phyloP scores from a whole-genome alignment of 1,139 yeast species.

The Waltiozyma sp. region DNA sequence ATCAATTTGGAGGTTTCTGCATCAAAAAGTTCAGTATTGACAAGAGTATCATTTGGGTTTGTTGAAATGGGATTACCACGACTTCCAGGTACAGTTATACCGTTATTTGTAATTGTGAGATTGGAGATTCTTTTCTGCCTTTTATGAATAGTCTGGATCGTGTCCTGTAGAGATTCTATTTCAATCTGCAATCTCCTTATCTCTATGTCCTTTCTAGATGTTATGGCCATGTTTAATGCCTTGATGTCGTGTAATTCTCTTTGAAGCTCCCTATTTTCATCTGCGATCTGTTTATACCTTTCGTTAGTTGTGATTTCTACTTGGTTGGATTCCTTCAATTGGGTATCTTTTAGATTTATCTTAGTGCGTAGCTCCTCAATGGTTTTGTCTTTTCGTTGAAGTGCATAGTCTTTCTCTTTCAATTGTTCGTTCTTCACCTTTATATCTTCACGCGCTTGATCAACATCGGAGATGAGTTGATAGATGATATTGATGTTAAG shows the following conservation, averaged over 20 bases:
- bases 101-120: slow-evolving; percentile 17
- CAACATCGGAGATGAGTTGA: slow-evolving; percentile 7
- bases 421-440: slow-evolving; percentile 5
- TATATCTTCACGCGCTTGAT: slow-evolving; percentile 3
- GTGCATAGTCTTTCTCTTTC: slow-evolving; percentile 5
- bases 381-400: slow-evolving; percentile 5
- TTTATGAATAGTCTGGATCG: slow-evolving; percentile 22
- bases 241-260: slow-evolving; percentile 3
- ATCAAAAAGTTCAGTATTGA: slow-evolving; percentile 13
- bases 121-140: slow-evolving; percentile 20
- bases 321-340: slow-evolving; percentile 1
- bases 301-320: neutral
- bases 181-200: slow-evolving; percentile 3
- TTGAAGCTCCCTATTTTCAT: slow-evolving; percentile 4
- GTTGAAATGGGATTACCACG: neutral
- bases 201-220: slow-evolving; percentile 1
- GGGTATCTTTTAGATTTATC: neutral
- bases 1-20: slow-evolving; percentile 31
- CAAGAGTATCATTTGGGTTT: neutral
- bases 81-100: slow-evolving; percentile 3
- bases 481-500: slow-evolving; percentile 8
- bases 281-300: neutral
- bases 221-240: slow-evolving; percentile 1
- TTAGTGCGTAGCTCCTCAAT: slow-evolving; percentile 1
- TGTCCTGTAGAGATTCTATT: slow-evolving; percentile 10